Conservation (phyloP, 148 eudicot genomes). For the Selenicereus undatus region DNA sequence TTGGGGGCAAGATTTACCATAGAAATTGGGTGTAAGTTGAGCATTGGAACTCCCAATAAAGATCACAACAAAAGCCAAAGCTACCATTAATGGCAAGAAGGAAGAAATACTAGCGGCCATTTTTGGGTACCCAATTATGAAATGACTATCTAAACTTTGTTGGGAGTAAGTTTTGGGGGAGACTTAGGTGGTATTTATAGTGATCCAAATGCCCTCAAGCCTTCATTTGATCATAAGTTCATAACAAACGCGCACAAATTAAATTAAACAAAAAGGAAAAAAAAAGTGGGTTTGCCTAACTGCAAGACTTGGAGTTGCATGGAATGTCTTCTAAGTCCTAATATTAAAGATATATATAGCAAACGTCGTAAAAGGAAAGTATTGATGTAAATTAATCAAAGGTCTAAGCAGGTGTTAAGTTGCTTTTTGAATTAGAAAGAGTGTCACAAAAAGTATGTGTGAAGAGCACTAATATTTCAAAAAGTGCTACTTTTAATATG, state of each 20-base stretch:
- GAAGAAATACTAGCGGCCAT: constrained; percentile 24
- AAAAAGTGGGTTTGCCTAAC: constrained; percentile 20
- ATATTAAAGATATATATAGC: constrained; percentile 2
- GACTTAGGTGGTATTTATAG: constrained; percentile 1
- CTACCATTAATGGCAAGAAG: not conserved
- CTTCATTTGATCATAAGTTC: not conserved
- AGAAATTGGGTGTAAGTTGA: constrained; percentile 14
- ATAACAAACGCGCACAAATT: not conserved
- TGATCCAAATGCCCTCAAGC: not conserved
- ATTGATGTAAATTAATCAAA: not conserved
- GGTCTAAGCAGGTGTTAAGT: not conserved
- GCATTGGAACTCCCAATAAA: constrained; percentile 22
- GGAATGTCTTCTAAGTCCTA: constrained; percentile 7
- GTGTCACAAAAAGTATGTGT: constrained; percentile 1
- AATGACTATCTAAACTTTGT: not conserved
- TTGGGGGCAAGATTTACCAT: constrained; percentile 25
- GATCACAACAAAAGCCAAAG: constrained; percentile 4
- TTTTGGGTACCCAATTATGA: not conserved
- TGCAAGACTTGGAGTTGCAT: constrained; percentile 14
- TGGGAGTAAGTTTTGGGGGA: not conserved
- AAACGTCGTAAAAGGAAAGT: not conserved
- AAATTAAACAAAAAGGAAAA: not conserved
- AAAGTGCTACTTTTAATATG: not conserved
- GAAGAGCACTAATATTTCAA: not conserved
- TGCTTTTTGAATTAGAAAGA: not conserved